Percentiles rank a stretch among this genome's conserved stretches.
Conservation (phyloP, 164 flowering plant genomes). For the Magnolia sinica region DNA sequence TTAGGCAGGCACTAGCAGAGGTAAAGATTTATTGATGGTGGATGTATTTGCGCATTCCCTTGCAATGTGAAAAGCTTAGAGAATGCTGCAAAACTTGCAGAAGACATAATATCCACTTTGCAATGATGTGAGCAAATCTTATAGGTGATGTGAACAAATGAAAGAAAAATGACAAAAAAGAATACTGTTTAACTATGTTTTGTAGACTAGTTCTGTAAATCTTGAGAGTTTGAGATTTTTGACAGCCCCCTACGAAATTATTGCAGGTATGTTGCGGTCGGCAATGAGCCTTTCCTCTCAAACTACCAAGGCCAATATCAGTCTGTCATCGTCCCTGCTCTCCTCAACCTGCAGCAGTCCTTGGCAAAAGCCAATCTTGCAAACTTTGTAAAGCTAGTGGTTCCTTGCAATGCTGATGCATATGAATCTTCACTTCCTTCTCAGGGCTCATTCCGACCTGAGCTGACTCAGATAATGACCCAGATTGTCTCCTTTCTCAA, state of each 20-base stretch:
- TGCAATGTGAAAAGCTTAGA: background rate
- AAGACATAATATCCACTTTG: background rate
- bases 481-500: slow-evolving; percentile 75
- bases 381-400: slow-evolving; percentile 62
- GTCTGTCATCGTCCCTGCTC: slow-evolving; percentile 70
- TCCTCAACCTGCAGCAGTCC: slow-evolving; percentile 78
- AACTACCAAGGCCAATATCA: slow-evolving; percentile 71
- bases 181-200: background rate
- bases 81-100: background rate
- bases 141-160: too few relatives aligned
- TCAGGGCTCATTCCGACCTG: slow-evolving; percentile 84
- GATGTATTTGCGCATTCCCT: background rate
- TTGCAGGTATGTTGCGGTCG: slow-evolving; percentile 88
- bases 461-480: slow-evolving; percentile 66
- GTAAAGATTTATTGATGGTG: background rate
- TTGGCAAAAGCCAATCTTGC: slow-evolving; percentile 74
- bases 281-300: slow-evolving; percentile 93
- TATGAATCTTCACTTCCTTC: slow-evolving; percentile 83
- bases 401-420: slow-evolving; percentile 96
- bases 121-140: background rate
- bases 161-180: background rate
- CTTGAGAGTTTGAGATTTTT: background rate
- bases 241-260: background rate
- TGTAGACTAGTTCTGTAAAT: background rate
- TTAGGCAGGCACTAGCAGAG: background rate